Evolutionary conservation across 2,329 filamentous ascomycete genomes (phyloP).

Genomic region (Epichloe aotearoae): DNA sequence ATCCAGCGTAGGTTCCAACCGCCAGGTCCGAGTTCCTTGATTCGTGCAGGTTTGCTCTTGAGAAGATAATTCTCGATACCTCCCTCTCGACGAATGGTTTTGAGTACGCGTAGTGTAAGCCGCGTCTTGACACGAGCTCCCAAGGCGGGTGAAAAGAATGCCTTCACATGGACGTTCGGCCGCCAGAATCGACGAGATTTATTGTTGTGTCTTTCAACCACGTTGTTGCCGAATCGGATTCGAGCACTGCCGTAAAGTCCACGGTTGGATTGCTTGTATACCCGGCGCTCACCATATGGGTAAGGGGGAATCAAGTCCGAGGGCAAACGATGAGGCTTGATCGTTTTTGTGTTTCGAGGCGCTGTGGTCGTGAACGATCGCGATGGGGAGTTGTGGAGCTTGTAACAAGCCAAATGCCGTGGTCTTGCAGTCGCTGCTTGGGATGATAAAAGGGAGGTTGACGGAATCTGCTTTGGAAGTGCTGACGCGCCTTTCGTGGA

Average conservation of each 20-base stretch:
- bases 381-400: background rate
- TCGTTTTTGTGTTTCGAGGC: conserved; percentile 24
- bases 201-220: conserved; percentile 54
- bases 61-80: conserved; percentile 87
- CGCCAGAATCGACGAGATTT: conserved; percentile 64
- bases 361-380: conserved; percentile 25
- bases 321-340: conserved; percentile 31
- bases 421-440: background rate
- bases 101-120: conserved; percentile 55
- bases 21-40: conserved; percentile 77
- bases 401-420: background rate
- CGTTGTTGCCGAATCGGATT: conserved; percentile 69
- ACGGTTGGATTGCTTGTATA: conserved; percentile 70
- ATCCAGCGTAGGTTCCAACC: conserved; percentile 88
- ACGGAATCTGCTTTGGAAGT: background rate
- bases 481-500: conserved; percentile 5
- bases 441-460: background rate
- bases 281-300: conserved; percentile 54
- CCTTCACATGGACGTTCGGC: conserved; percentile 59
- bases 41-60: conserved; percentile 60
- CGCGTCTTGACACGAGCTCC: conserved; percentile 51
- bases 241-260: conserved; percentile 58
- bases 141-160: conserved; percentile 51
- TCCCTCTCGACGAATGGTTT: conserved; percentile 70
- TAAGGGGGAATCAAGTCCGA: conserved; percentile 48